Evolutionary conservation across 176 grass and related monocot species (phyloP).

Genomic region (Cenchrus purpureus): DNA sequence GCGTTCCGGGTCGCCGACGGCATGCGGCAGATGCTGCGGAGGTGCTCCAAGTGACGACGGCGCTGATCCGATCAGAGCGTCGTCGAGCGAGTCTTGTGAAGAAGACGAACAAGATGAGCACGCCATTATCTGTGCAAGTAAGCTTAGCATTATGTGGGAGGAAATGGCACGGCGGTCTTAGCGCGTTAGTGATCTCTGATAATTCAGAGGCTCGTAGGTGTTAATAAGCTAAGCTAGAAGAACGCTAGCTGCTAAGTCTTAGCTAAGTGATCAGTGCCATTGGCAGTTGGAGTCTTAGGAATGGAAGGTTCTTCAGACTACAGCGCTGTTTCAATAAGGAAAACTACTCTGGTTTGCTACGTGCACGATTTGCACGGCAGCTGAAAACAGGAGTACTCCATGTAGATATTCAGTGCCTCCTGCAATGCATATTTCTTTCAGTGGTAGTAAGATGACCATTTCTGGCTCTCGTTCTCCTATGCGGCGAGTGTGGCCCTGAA

Average conservation of each 20-base stretch:
- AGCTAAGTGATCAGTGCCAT: background rate
- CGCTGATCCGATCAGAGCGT: background rate
- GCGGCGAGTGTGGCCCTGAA: background rate
- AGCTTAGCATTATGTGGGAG: background rate
- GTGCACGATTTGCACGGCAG: background rate
- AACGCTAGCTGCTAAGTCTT: background rate
- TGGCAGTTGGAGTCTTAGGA: background rate
- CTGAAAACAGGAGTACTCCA: background rate
- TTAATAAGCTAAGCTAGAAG: conserved; percentile 4
- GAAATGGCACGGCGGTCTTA: background rate
- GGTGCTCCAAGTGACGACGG: conserved; percentile 26
- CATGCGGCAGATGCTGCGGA: conserved; percentile 73
- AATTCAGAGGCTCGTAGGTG: conserved; percentile 6
- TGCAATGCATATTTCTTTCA: conserved; percentile 5
- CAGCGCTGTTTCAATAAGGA: background rate
- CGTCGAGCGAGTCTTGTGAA: background rate
- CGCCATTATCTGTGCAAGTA: background rate
- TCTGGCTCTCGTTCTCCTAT: background rate
- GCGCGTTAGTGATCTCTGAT: background rate
- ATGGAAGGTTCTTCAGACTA: background rate
- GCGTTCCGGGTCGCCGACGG: conserved; percentile 77
- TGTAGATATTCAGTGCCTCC: background rate
- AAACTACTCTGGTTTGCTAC: background rate
- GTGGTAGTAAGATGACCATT: background rate
- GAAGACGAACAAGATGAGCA: background rate